phyloP scores from a whole-genome alignment of 176 grass and related monocot genomes.

The Oryza coarctata region DNA sequence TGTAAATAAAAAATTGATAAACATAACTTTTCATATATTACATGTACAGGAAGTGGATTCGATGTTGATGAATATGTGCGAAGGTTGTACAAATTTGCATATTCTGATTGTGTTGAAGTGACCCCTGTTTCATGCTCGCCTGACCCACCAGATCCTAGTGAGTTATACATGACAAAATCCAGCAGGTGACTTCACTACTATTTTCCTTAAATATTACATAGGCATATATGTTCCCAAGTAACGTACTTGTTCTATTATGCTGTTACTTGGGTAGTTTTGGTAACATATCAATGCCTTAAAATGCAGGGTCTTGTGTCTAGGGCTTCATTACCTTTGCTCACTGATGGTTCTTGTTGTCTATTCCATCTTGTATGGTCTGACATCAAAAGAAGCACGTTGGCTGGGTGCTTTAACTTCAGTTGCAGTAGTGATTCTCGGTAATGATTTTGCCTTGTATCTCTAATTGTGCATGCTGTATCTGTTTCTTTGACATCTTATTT shows the following conservation, averaged over 20 bases:
- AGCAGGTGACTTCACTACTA: conserved; percentile 59
- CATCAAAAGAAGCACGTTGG: conserved; percentile 92
- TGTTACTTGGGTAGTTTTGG: conserved; percentile 36
- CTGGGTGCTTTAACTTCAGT: conserved; percentile 86
- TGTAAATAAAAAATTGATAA: neutral
- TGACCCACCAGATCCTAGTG: conserved; percentile 92
- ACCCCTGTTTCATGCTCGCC: conserved; percentile 83
- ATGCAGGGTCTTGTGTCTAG: conserved; percentile 76
- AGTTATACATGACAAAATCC: conserved; percentile 91
- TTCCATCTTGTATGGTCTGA: conserved; percentile 84
- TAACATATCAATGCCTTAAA: conserved; percentile 22
- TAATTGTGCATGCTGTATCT: conserved; percentile 5
- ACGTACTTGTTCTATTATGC: conserved; percentile 10
- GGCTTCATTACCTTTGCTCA: conserved; percentile 86
- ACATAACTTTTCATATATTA: conserved; percentile 34
- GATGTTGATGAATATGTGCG: conserved; percentile 99
- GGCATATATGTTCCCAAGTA: conserved; percentile 12
- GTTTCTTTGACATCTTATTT: conserved; percentile 32
- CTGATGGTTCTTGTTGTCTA: conserved; percentile 79
- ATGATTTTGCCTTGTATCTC: conserved; percentile 39
- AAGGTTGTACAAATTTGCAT: conserved; percentile 92
- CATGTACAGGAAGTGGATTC: conserved; percentile 72
- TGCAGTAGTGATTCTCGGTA: conserved; percentile 96
- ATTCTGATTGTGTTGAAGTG: conserved; percentile 98
- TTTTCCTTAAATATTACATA: conserved; percentile 7